A percentile compares a stretch with the other conserved stretches of the same genome.
phyloP scores from a whole-genome alignment of 164 flowering plant genomes.

The Vitis rotundifolia region DNA sequence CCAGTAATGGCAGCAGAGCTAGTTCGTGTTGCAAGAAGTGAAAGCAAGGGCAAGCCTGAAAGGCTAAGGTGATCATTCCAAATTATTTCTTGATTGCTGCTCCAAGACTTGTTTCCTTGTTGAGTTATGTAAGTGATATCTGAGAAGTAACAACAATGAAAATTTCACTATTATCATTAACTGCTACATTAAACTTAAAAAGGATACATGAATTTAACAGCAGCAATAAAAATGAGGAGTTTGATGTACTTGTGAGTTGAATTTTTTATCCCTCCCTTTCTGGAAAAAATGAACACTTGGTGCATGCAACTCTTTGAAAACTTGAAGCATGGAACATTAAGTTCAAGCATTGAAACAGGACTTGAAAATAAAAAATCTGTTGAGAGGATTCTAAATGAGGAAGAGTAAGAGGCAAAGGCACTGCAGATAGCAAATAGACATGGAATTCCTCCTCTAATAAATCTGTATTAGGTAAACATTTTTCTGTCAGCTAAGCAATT shows the following conservation, averaged over 20 bases:
- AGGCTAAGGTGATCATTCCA: conserved; percentile 62
- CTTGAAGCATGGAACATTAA: background rate
- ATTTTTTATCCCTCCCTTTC: background rate
- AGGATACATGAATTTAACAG: too few species aligned
- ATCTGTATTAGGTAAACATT: background rate
- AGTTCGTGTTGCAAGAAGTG: conserved; percentile 69
- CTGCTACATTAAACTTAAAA: too few species aligned
- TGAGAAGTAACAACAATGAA: too few species aligned
- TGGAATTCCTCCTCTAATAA: background rate
- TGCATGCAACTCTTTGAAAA: background rate
- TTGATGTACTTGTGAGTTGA: background rate
- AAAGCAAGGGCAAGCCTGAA: conserved; percentile 66
- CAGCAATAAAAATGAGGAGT: background rate
- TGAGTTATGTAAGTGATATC: too few species aligned
- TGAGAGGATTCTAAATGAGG: too few species aligned
- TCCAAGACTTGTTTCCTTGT: too few species aligned
- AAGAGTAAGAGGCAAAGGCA: background rate
- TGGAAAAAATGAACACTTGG: too few species aligned
- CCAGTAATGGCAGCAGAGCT: conserved; percentile 99
- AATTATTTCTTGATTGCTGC: too few species aligned
- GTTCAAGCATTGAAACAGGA: background rate
- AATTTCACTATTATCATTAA: too few species aligned
- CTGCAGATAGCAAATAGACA: background rate
- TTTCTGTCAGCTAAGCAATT: background rate
- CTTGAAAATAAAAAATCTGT: too few species aligned